Percentiles rank a stretch among this genome's conserved stretches.
These are phyloP conservation scores for Lipomyces starkeyi DNA, from an alignment of 805 yeast species.

Conservation along the genomic window DNA sequence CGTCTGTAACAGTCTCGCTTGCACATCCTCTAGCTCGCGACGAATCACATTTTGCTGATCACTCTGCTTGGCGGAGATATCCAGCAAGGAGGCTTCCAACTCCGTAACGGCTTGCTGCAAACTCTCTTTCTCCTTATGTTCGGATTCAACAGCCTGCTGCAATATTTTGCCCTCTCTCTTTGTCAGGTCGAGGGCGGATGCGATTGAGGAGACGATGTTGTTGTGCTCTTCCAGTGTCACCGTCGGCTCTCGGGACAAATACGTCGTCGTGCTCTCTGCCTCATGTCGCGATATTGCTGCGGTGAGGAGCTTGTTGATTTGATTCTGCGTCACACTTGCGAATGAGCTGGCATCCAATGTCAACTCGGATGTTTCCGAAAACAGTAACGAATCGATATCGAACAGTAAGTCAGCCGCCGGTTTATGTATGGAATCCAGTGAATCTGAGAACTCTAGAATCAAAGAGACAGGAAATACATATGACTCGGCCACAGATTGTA, in stretches of 20 bases:
- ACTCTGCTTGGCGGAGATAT: slow-evolving; percentile 19
- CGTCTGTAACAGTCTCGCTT: not conserved
- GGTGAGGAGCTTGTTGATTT: not conserved
- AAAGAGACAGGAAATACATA: slow-evolving; percentile 27
- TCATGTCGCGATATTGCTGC: not conserved
- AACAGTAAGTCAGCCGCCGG: not conserved
- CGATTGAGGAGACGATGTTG: not conserved
- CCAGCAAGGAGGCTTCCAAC: slow-evolving; percentile 21
- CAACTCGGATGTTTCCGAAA: not conserved
- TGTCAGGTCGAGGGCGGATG: not conserved
- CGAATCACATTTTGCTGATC: slow-evolving; percentile 13
- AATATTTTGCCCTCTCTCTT: not conserved
- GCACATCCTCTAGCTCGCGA: not conserved
- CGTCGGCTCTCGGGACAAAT: not conserved
- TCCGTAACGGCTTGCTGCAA: slow-evolving; percentile 19
- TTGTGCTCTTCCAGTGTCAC: not conserved
- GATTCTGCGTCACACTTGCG: not conserved
- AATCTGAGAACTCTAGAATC: not conserved
- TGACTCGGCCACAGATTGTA: slow-evolving; percentile 13
- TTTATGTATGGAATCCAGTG: not conserved
- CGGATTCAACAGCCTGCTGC: slow-evolving; percentile 1
- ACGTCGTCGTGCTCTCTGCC: not conserved
- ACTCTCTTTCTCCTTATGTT: not conserved
- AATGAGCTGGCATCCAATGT: not conserved
- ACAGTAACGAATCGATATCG: slow-evolving; percentile 14